Conservation (phyloP, 345 rosid genomes). For the Lagerstroemia speciosa region DNA sequence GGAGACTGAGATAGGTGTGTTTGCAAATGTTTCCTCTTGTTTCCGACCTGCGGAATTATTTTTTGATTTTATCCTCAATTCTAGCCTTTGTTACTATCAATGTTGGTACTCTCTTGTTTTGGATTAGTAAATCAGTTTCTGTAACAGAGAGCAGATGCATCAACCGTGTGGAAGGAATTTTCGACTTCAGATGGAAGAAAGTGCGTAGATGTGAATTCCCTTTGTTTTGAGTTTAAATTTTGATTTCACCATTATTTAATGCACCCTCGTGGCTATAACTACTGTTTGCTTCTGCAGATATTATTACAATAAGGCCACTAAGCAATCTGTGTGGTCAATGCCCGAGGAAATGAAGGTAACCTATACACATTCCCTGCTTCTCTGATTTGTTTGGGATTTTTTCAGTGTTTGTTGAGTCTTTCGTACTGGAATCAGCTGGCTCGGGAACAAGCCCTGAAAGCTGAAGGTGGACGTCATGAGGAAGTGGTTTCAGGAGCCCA, state of each 20-base stretch:
- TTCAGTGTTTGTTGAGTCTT: constrained; percentile 12
- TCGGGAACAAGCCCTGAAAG: constrained; percentile 74
- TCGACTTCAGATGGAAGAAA: constrained; percentile 79
- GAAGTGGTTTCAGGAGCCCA: constrained; percentile 38
- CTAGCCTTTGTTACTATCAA: constrained; percentile 5
- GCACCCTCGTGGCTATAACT: neutral
- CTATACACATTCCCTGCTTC: constrained; percentile 7
- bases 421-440: constrained; percentile 57
- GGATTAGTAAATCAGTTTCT: constrained; percentile 14
- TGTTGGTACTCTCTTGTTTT: constrained; percentile 9
- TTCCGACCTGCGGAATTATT: neutral
- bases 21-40: neutral
- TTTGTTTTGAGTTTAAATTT: neutral
- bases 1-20: constrained; percentile 2
- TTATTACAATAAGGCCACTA: constrained; percentile 87
- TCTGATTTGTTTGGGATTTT: constrained; percentile 10
- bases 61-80: neutral
- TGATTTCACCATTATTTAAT: neutral
- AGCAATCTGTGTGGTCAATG: constrained; percentile 91
- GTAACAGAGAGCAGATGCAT: constrained; percentile 89
- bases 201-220: constrained; percentile 27
- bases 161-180: constrained; percentile 99
- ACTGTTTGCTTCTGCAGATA: constrained; percentile 42
- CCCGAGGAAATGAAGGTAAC: constrained; percentile 91
- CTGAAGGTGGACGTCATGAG: constrained; percentile 34